Percentiles rank a stretch among this genome's conserved stretches.
Evolutionary conservation across 1,139 yeast species (phyloP).

Genomic region (Suhomyces panamericanus): DNA sequence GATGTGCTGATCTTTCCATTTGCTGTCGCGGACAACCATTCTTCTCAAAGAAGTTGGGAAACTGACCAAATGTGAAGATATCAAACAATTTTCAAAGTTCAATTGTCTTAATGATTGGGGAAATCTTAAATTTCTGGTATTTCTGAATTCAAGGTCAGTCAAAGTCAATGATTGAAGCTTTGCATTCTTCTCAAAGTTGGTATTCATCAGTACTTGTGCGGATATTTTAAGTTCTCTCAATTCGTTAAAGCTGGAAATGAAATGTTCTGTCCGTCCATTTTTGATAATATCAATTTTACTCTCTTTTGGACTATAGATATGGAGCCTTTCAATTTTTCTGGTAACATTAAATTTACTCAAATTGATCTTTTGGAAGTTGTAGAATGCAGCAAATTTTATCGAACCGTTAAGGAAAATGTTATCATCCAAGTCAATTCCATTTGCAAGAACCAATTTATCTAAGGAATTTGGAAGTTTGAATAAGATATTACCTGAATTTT

Average conservation of each 20-base stretch:
- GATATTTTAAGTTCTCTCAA: constrained; percentile 12
- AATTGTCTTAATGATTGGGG: constrained; percentile 13
- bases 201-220: constrained; percentile 9
- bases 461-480: constrained; percentile 12
- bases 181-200: constrained; percentile 13
- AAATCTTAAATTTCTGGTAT: constrained; percentile 14
- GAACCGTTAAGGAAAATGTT: constrained; percentile 10
- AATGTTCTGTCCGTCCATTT: constrained; percentile 14
- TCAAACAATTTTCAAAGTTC: constrained; percentile 14
- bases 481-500: neutral
- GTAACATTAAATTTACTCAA: constrained; percentile 16
- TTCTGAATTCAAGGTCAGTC: constrained; percentile 12
- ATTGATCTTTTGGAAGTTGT: constrained; percentile 11
- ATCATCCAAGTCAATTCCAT: constrained; percentile 16
- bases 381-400: constrained; percentile 12
- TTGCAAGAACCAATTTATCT: constrained; percentile 14
- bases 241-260: constrained; percentile 11
- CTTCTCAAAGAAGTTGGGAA: constrained; percentile 14
- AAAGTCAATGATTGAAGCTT: constrained; percentile 13
- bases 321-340: constrained; percentile 14
- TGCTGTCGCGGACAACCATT: constrained; percentile 13
- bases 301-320: constrained; percentile 6
- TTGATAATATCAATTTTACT: constrained; percentile 11
- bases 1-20: constrained; percentile 15
- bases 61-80: constrained; percentile 15